Percentiles rank a stretch among this genome's conserved stretches.
phyloP scores from a whole-genome alignment of 106 monocot species.

The Phalaenopsis aphrodite region DNA sequence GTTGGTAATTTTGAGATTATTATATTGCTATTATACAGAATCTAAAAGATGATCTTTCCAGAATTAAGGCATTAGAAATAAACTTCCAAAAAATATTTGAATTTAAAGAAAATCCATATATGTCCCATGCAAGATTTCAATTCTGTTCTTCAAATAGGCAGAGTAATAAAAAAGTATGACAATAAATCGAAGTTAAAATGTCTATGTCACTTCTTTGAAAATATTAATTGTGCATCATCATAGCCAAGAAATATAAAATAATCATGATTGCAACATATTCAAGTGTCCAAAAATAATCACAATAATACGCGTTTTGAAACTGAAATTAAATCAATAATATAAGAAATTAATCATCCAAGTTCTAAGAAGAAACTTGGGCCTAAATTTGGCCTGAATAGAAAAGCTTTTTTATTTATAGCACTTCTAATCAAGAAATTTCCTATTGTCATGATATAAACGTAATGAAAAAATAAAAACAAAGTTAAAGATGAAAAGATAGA shows the following conservation, averaged over 20 bases:
- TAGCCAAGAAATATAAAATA: not conserved
- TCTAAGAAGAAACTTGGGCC: not conserved
- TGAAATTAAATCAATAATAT: not conserved
- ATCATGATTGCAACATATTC: not conserved
- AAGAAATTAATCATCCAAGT: not conserved
- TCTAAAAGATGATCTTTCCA: constrained; percentile 2
- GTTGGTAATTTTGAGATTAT: not conserved
- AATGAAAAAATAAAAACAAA: not conserved
- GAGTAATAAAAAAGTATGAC: not conserved
- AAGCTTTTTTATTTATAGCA: not conserved
- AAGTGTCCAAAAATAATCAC: not conserved
- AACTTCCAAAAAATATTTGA: not conserved
- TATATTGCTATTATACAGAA: not conserved
- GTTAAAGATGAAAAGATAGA: not conserved
- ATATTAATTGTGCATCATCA: not conserved
- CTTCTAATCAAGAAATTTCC: not conserved
- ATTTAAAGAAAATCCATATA: not conserved
- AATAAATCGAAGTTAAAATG: not conserved
- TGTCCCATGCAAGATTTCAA: not conserved
- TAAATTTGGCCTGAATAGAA: not conserved
- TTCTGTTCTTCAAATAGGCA: not conserved
- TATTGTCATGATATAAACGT: not conserved
- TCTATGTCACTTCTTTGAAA: not conserved
- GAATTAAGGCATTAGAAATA: not conserved
- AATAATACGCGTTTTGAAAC: not conserved